Evolutionary conservation across 805 yeast species (phyloP).

Genomic region (Saccharomyces kudriavzevii): DNA sequence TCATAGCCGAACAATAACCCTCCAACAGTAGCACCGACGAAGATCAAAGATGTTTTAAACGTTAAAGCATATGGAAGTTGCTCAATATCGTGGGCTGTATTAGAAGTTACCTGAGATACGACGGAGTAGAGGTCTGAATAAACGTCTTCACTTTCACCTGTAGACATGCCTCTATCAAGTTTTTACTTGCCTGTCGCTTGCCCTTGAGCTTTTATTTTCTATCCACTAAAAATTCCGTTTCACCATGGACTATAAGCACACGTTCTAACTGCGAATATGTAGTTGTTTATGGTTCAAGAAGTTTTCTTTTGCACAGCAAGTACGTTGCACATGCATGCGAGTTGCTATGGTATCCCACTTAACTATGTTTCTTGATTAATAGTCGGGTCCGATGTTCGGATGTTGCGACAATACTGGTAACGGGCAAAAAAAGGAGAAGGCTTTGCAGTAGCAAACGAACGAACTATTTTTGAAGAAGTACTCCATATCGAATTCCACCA

Average conservation of each 20-base stretch:
- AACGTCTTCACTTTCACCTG: constrained; percentile 17
- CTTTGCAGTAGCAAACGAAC: background rate
- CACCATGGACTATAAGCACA: background rate
- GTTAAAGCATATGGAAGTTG: constrained; percentile 21
- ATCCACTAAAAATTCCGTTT: background rate
- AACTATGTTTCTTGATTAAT: background rate
- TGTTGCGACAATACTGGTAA: background rate
- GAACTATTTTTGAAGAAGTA: background rate
- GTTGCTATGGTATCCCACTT: background rate
- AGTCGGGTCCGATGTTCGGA: background rate
- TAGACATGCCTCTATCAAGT: background rate
- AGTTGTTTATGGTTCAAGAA: background rate
- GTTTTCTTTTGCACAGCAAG: background rate
- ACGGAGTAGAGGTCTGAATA: constrained; percentile 26
- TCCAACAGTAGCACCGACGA: constrained; percentile 41
- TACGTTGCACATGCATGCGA: background rate
- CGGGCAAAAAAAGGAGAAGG: background rate
- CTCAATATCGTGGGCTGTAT: constrained; percentile 26
- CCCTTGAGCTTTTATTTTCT: background rate
- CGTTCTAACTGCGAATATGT: background rate
- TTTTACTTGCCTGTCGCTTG: background rate
- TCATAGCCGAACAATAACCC: constrained; percentile 59
- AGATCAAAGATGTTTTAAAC: constrained; percentile 12
- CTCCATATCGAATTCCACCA: background rate
- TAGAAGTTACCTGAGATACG: constrained; percentile 21